Base-by-base conservation (phyloP, 2,329 filamentous ascomycete species). In the Triangularia setosa region DNA sequence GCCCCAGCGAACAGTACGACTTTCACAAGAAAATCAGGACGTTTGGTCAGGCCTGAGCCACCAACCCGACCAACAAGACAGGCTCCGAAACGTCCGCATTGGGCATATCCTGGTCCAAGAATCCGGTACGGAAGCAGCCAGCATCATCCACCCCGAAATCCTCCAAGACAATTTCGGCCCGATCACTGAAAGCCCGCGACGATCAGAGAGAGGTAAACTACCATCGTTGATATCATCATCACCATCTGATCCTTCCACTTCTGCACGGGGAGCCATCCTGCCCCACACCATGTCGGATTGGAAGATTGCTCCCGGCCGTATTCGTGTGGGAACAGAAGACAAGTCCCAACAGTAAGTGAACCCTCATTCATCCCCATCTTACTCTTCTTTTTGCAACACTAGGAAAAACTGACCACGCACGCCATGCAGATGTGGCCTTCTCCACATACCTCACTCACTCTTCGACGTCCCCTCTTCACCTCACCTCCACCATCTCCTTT, bases 291-390 rank as follows among this genome's bases (percentile, higher is more conserved):
- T 65, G 66, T 59, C 64, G 1, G 61, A 62, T 12, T 69, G 68
- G 68, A 65, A 68, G 58, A 65, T 67, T 21, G 64, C 65, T 1
- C 68, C 68, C 1, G 68, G 67, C 12, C 60, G 60, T 21, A 65
- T 67, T 23, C 55, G 52, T 1, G 52, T 61, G 4, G 60, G 57
- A 3, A 54, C 25, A 1, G 59, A 56, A 12, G 40, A 40, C 5
- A 28, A 56, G 9, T 40, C 40, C n/a, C 4, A 60, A 67, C 12
- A 63, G 68, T 65, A 24, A 54, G 64, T 63, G 3, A 21, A 40
- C 30, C 30, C 11, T n/a, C n/a, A n/a, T 11, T 30, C 7, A 30
- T 30, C 27, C 27, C 11, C 7, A 6, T 48, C 53, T 24, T 28
- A 25, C 30, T 33, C 35, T 21, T 52, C 2, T 27, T 23, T 9